phyloP scores from a whole-genome alignment of 805 yeast genomes.

The Kodamaea leandrae region DNA sequence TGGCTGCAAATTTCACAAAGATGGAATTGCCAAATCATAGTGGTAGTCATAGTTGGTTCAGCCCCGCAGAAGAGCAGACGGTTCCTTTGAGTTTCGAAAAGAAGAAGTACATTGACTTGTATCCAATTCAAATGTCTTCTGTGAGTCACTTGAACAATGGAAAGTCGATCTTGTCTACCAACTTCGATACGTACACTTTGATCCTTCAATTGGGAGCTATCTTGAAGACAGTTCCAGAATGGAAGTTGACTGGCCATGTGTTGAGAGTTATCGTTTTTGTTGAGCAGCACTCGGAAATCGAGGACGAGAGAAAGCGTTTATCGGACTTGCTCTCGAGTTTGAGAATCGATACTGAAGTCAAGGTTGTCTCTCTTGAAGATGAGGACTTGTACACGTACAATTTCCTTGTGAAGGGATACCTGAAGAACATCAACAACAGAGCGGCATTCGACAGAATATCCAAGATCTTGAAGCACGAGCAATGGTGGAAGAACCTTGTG shows the following conservation, averaged over 20 bases:
- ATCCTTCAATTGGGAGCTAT: conserved; percentile 94
- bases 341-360: conserved; percentile 79
- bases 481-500: conserved; percentile 80
- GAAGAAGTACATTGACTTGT: conserved; percentile 72
- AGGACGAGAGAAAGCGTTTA: conserved; percentile 66
- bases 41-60: conserved; percentile 18
- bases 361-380: conserved; percentile 65
- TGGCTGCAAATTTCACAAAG: conserved; percentile 81
- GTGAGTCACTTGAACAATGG: conserved; percentile 66
- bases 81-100: conserved; percentile 15
- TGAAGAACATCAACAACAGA: conserved; percentile 29
- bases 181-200: conserved; percentile 93
- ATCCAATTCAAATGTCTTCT: conserved; percentile 97
- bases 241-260: conserved; percentile 70
- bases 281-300: conserved; percentile 67
- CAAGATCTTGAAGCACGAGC: conserved; percentile 52
- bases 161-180: conserved; percentile 72
- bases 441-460: conserved; percentile 45
- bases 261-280: conserved; percentile 88
- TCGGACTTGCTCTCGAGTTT: conserved; percentile 64
- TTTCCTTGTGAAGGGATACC: conserved; percentile 69
- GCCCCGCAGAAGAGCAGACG: conserved; percentile 1
- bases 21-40: conserved; percentile 59
- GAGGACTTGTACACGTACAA: conserved; percentile 62
- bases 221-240: conserved; percentile 85